These are phyloP conservation scores for Trypanosoma avium DNA, from an alignment of 208 protist species.

Conservation along the genomic window DNA sequence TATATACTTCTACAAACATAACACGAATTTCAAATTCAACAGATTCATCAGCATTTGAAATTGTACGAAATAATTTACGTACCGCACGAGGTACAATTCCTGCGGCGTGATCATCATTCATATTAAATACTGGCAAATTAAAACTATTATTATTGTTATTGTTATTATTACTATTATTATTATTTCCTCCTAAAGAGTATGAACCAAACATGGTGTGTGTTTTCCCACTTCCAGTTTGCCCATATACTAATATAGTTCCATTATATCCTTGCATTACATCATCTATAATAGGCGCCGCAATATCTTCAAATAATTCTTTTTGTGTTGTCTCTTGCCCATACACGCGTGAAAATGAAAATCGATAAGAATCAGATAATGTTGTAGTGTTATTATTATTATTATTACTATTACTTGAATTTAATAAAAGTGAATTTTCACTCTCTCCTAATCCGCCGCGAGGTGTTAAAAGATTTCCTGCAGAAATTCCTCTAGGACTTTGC, in stretches of 20 bases:
- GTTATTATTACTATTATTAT: slow-evolving; percentile 26
- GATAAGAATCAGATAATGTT: slow-evolving; percentile 2
- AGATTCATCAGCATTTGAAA: slow-evolving; percentile 49
- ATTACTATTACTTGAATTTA: no score
- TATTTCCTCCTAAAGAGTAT: slow-evolving; percentile 9
- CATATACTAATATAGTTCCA: slow-evolving; percentile 89
- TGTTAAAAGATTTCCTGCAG: not conserved
- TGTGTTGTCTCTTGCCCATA: slow-evolving; percentile 56
- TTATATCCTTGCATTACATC: slow-evolving; percentile 92
- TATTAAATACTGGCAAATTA: not conserved
- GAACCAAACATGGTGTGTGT: slow-evolving; percentile 89
- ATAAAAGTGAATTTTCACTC: not conserved
- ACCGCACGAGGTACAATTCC: slow-evolving; percentile 94
- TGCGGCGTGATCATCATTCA: not conserved
- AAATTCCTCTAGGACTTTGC: not conserved
- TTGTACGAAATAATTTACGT: slow-evolving; percentile 88
- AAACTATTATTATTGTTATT: slow-evolving; percentile 1
- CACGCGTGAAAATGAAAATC: slow-evolving; percentile 70
- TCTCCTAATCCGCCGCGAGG: not conserved
- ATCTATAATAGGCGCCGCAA: slow-evolving; percentile 84
- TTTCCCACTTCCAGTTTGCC: slow-evolving; percentile 91
- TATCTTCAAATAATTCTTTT: slow-evolving; percentile 74
- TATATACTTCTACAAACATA: slow-evolving; percentile 97
- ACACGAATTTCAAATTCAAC: slow-evolving; percentile 94
- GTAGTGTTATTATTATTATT: no score